Conservation (phyloP, 345 rosid species). For the Garcia nutans region DNA sequence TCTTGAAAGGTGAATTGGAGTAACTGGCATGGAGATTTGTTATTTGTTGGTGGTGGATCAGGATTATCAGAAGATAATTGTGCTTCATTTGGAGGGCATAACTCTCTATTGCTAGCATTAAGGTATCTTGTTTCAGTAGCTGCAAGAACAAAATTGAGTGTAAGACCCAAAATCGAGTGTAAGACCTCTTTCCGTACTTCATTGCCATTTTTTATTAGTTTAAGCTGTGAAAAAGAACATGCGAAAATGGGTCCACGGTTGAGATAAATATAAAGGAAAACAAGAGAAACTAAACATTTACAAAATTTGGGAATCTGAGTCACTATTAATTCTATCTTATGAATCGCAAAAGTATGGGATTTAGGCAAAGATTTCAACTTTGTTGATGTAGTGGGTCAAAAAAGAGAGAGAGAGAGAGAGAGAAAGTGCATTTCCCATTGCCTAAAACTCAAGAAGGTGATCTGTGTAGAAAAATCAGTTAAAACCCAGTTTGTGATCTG, state of each 20-base stretch:
- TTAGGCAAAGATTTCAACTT: background rate
- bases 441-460: constrained; percentile 8
- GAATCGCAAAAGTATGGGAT: background rate
- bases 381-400: background rate
- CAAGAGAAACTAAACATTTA: background rate
- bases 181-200: background rate
- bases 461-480: constrained; percentile 10
- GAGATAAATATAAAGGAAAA: background rate
- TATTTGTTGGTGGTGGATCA: constrained; percentile 30
- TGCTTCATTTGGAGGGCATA: constrained; percentile 56
- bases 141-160: constrained; percentile 28
- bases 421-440: background rate
- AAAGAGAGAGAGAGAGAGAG: background rate
- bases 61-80: constrained; percentile 48
- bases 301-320: background rate
- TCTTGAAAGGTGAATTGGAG: constrained; percentile 35
- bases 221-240: background rate
- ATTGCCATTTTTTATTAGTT: constrained; percentile 6
- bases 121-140: constrained; percentile 68
- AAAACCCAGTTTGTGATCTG: constrained; percentile 28
- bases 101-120: constrained; percentile 73
- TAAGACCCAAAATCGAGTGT: constrained; percentile 4
- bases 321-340: background rate
- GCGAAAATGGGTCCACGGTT: background rate
- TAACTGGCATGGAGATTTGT: constrained; percentile 39